Evolutionary conservation across 75 land plant species (phyloP).

Genomic region (Selaginella tamariscina): DNA sequence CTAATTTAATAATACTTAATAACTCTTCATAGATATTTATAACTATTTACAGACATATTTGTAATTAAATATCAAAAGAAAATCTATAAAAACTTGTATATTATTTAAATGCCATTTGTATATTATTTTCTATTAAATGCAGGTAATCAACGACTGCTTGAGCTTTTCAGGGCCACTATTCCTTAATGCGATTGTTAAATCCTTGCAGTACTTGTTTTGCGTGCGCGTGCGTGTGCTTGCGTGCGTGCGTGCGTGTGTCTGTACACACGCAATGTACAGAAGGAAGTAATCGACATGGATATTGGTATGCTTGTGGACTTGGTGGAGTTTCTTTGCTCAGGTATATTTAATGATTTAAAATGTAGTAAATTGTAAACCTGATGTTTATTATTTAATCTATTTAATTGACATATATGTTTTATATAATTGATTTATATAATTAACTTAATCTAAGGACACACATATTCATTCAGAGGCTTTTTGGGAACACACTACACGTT

Average conservation of each 20-base stretch:
- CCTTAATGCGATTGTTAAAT: constrained; percentile 34
- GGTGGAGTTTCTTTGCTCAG: constrained; percentile 17
- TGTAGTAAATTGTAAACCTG: too few species aligned
- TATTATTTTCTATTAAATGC: too few species aligned
- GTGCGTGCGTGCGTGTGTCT: neutral
- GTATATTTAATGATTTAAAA: too few species aligned
- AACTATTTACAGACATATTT: too few species aligned
- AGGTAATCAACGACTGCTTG: constrained; percentile 61
- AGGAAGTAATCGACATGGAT: constrained; percentile 1
- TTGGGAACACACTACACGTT: constrained; percentile 71
- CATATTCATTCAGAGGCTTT: constrained; percentile 51
- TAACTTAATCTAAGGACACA: neutral
- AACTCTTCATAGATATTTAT: too few species aligned
- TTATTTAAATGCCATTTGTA: too few species aligned
- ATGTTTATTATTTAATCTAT: too few species aligned
- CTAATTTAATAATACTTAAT: too few species aligned
- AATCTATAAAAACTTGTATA: too few species aligned
- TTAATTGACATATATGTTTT: too few species aligned
- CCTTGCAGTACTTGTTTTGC: constrained; percentile 4
- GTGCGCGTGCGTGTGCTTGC: too few species aligned
- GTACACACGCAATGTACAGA: neutral
- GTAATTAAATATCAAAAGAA: too few species aligned
- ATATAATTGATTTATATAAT: neutral
- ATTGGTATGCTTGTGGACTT: constrained; percentile 20
- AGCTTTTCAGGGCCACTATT: constrained; percentile 64